Base-by-base conservation (phyloP, 2,329 filamentous ascomycete genomes). In the Harringtonia lauricola region DNA sequence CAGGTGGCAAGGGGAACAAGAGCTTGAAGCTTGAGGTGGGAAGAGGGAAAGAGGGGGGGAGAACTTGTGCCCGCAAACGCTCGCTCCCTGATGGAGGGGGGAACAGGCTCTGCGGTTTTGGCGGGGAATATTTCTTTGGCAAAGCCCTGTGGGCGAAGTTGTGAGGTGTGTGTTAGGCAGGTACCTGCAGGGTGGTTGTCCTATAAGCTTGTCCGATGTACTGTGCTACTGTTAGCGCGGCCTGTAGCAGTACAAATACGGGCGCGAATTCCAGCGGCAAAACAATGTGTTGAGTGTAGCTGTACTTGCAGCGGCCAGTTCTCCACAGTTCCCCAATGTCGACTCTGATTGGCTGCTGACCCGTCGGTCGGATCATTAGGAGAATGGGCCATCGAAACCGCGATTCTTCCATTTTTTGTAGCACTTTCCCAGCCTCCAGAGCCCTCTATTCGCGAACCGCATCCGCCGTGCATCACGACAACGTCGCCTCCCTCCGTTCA, bases 291-390 rank as follows among this genome's bases (percentile, higher is more conserved):
- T n/a, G n/a, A n/a, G n/a, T n/a, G n/a, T n/a, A n/a, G n/a, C n/a
- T n/a, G n/a, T n/a, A n/a, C n/a, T 19, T 7, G 45, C 46, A 47
- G 30, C 40, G 45, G 42, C 37, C 2, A 13, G 6, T 26, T 3
- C 29, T 24, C 24, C 39, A 33, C 12, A 18, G 7, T n/a, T 21
- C 38, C 14, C 45, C 42, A 43, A 33, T 10, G 10, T n/a, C 59
- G 53, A 53, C 50, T 54, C 57, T 48, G 48, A 49, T 49, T 50
- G 19, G 50, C 42, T 29, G 37, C 17, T 46, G 54, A 53, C 37
- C 6, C 13, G 14, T 30, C 22, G 33, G 18, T 18, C 43, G 43
- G 43, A 38, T 39, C 38, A 39, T 41, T 33, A 41, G 39, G 36
- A 35, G 39, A 21, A 38, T 30, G 31, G 39, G 38, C 41, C 29